These are phyloP conservation scores for Eucalyptus globulus DNA, from an alignment of 345 rosid genomes.

Conservation along the genomic window DNA sequence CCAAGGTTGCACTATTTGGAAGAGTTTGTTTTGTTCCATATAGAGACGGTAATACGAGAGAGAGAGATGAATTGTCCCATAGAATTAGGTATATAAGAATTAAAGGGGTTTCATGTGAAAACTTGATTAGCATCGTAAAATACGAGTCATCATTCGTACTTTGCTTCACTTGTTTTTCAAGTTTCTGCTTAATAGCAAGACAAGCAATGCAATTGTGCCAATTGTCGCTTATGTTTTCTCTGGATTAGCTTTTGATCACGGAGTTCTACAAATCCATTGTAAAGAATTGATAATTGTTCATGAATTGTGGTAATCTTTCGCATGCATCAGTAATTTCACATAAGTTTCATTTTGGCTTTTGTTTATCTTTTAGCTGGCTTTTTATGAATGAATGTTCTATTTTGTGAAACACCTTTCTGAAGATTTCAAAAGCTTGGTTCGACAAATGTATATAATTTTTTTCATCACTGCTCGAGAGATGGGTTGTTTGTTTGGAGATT, in stretches of 20 bases:
- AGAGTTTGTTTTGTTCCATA: not conserved
- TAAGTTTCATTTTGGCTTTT: not conserved
- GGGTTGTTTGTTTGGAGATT: not conserved
- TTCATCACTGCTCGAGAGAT: not conserved
- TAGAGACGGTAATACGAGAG: not conserved
- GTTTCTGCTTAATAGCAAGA: not conserved
- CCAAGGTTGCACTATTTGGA: not conserved
- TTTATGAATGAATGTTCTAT: not conserved
- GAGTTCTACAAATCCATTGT: not conserved
- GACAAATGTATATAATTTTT: not conserved
- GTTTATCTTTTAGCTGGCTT: not conserved
- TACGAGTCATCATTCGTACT: not conserved
- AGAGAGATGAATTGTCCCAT: not conserved
- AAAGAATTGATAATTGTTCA: not conserved
- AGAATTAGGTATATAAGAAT: not conserved
- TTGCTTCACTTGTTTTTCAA: not conserved
- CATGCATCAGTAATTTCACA: not conserved
- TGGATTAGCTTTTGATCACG: not conserved
- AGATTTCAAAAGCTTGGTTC: not conserved
- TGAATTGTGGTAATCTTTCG: not conserved
- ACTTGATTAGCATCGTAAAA: not conserved
- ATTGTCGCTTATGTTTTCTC: not conserved
- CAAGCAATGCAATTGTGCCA: not conserved
- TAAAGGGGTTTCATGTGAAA: not conserved
- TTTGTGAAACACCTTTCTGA: not conserved